These are phyloP conservation scores for Penicillium simplicissimum DNA, from an alignment of 495 filamentous ascomycete genomes.

Conservation along the genomic window DNA sequence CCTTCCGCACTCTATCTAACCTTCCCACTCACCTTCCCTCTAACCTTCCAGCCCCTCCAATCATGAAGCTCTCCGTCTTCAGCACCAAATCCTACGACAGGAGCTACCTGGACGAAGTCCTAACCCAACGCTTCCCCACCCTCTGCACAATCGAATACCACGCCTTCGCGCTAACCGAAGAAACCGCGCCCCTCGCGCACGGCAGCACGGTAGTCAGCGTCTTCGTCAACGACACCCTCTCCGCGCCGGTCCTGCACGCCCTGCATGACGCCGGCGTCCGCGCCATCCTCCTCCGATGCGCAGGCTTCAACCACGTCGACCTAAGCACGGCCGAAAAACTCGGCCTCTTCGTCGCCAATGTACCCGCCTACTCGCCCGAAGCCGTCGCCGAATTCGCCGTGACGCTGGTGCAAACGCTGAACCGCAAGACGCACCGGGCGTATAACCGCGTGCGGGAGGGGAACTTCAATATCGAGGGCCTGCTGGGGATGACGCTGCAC, in stretches of 20 bases:
- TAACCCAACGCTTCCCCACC: slow-evolving; percentile 20
- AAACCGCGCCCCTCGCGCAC: slow-evolving; percentile 57
- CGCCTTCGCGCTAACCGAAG: slow-evolving; percentile 53
- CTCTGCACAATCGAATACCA: slow-evolving; percentile 52
- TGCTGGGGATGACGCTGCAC: slow-evolving; percentile 60
- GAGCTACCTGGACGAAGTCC: slow-evolving; percentile 45
- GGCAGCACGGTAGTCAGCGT: slow-evolving; percentile 63
- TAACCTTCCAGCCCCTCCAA: not conserved
- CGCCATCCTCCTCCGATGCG: slow-evolving; percentile 65
- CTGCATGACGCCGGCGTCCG: slow-evolving; percentile 51
- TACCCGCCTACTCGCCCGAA: slow-evolving; percentile 70
- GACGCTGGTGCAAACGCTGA: slow-evolving; percentile 66
- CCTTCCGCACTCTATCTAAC: not conserved
- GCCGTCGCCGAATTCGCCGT: slow-evolving; percentile 73
- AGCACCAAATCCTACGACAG: slow-evolving; percentile 64
- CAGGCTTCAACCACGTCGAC: slow-evolving; percentile 71
- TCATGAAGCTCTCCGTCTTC: slow-evolving; percentile 63
- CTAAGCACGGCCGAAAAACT: slow-evolving; percentile 54
- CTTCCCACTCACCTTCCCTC: not conserved
- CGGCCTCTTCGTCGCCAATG: slow-evolving; percentile 64
- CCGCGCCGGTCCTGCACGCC: slow-evolving; percentile 49
- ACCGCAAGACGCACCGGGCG: slow-evolving; percentile 69
- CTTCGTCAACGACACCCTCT: slow-evolving; percentile 68
- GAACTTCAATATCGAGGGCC: slow-evolving; percentile 66
- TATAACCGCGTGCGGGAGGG: slow-evolving; percentile 73